These are phyloP conservation scores for Prillingera fragicola DNA, from an alignment of 1,284 basidiomycete genomes.

Conservation along the genomic window DNA sequence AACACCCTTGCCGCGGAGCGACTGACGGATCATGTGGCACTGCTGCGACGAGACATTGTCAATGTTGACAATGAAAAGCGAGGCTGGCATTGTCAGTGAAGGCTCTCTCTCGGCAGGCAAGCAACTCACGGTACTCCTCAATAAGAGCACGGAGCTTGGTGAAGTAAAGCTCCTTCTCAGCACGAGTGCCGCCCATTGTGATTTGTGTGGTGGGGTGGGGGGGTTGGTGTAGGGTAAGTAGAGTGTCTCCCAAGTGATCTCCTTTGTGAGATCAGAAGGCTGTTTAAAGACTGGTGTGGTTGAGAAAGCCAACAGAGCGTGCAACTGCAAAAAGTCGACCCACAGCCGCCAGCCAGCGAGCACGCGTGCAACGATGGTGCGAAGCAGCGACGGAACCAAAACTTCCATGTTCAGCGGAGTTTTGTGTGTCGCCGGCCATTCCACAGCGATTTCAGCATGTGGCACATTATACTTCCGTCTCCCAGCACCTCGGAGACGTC, in stretches of 20 bases:
- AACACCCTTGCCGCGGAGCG: conserved; percentile 91
- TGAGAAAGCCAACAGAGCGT: conserved; percentile 14
- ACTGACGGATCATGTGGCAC: conserved; percentile 73
- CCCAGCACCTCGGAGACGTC: no score
- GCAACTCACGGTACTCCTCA: conserved; percentile 74
- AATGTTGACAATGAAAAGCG: conserved; percentile 98
- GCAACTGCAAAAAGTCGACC: conserved; percentile 8
- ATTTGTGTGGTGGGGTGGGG: conserved; percentile 24
- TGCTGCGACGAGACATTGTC: conserved; percentile 99
- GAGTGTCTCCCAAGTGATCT: conserved; percentile 48
- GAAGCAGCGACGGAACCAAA: no score
- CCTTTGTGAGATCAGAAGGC: conserved; percentile 44
- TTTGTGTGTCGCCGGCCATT: no score
- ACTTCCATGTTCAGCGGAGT: no score
- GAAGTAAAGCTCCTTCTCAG: conserved; percentile 92
- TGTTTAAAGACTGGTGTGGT: conserved; percentile 46
- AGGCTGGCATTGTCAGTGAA: conserved; percentile 55
- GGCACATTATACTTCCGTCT: no score
- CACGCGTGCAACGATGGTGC: not conserved
- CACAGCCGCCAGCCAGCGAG: not conserved
- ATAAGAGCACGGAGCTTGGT: conserved; percentile 89
- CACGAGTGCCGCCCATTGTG: conserved; percentile 85
- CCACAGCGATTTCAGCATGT: no score
- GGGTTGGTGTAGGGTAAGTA: conserved; percentile 6
- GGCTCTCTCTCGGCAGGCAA: not conserved